A percentile compares a stretch with the other conserved stretches of the same genome.
These are phyloP conservation scores for Leccinellum luteum DNA, from an alignment of 768 basidiomycete genomes.

Conservation along the genomic window DNA sequence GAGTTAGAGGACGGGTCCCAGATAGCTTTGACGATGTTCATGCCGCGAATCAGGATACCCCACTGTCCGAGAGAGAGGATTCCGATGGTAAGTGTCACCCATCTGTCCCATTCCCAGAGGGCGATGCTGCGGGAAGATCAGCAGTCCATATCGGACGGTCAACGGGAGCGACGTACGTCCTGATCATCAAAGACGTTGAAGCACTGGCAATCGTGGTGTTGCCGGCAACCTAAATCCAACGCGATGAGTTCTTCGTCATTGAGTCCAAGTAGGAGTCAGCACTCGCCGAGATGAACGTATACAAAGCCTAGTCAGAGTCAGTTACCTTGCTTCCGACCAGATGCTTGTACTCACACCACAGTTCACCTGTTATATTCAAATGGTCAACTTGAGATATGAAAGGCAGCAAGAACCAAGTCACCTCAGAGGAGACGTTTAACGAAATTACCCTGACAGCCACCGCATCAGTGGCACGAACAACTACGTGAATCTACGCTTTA, in stretches of 20 bases:
- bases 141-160: slow-evolving; percentile 18
- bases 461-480: not conserved
- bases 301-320: slow-evolving; percentile 47
- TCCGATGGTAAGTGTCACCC: slow-evolving; percentile 49
- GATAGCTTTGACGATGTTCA: slow-evolving; percentile 61
- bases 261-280: not conserved
- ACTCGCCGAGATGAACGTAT: slow-evolving; percentile 65
- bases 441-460: slow-evolving; percentile 50
- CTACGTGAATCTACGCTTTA: not conserved
- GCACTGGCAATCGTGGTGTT: slow-evolving; percentile 28
- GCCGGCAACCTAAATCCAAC: slow-evolving; percentile 20
- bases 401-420: not conserved
- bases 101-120: slow-evolving; percentile 61
- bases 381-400: not conserved
- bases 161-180: slow-evolving; percentile 44
- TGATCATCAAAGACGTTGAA: slow-evolving; percentile 61
- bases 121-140: slow-evolving; percentile 49
- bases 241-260: not conserved
- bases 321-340: not conserved
- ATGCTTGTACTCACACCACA: slow-evolving; percentile 46
- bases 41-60: slow-evolving; percentile 64
- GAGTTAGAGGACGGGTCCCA: slow-evolving; percentile 38
- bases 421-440: slow-evolving; percentile 43
- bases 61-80: slow-evolving; percentile 61
- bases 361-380: slow-evolving; percentile 42